Percentiles rank a stretch among this genome's conserved stretches.
Conservation (phyloP, 495 filamentous ascomycete genomes). For the Glutinoglossum americanum region DNA sequence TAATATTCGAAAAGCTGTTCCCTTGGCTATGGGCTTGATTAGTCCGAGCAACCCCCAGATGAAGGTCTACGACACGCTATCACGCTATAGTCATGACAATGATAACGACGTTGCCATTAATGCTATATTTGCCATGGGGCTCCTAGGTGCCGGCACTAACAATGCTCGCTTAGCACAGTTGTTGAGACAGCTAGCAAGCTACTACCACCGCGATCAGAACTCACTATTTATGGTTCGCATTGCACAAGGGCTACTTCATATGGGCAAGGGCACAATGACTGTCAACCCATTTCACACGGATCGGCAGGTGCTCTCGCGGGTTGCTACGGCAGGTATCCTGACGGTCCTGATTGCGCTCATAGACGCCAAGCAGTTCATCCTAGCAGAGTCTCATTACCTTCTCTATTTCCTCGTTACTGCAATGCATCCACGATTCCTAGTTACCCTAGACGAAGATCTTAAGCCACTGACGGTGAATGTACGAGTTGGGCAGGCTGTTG, state of each 20-base stretch:
- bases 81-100: slow-evolving; percentile 96
- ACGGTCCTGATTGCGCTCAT: slow-evolving; percentile 80
- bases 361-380: slow-evolving; percentile 86
- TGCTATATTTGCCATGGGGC: slow-evolving; percentile 97
- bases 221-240: slow-evolving; percentile 98
- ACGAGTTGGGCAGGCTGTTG: slow-evolving; percentile 89
- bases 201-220: slow-evolving; percentile 91
- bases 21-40: slow-evolving; percentile 90
- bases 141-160: slow-evolving; percentile 91
- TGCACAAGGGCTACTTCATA: slow-evolving; percentile 89
- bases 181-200: slow-evolving; percentile 82
- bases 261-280: slow-evolving; percentile 95
- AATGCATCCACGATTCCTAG: slow-evolving; percentile 88
- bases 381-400: slow-evolving; percentile 74
- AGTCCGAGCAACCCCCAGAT: slow-evolving; percentile 97
- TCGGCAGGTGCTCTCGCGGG: slow-evolving; percentile 79
- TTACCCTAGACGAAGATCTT: slow-evolving; percentile 85
- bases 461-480: slow-evolving; percentile 92
- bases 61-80: slow-evolving; percentile 98
- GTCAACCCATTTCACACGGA: slow-evolving; percentile 97
- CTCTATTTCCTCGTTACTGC: slow-evolving; percentile 96
- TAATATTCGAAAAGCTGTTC: slow-evolving; percentile 90
- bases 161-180: slow-evolving; percentile 92
- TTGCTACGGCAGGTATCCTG: slow-evolving; percentile 74
- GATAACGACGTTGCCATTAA: slow-evolving; percentile 97